Percentiles rank a stretch among this genome's conserved stretches.
phyloP scores from a whole-genome alignment of 1,139 yeast species.

The Candida smagusa region DNA sequence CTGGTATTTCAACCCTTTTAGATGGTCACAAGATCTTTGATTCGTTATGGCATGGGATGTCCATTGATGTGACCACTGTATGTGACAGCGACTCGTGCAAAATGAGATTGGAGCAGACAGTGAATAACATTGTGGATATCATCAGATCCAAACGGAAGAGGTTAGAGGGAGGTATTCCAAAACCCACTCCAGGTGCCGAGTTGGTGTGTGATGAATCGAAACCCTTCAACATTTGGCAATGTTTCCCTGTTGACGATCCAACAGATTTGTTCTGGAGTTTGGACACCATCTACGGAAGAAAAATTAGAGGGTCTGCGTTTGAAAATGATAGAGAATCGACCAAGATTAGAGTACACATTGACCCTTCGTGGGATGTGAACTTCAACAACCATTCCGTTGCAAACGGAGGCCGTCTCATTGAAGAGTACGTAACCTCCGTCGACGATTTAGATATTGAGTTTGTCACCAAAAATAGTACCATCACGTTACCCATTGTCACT shows the following conservation, averaged over 20 bases:
- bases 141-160: conserved; percentile 60
- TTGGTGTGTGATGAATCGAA: conserved; percentile 72
- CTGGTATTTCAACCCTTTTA: conserved; percentile 80
- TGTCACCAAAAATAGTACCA: conserved; percentile 31
- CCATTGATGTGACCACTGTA: conserved; percentile 72
- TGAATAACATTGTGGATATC: conserved; percentile 73
- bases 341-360: conserved; percentile 43
- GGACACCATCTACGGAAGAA: conserved; percentile 66
- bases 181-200: conserved; percentile 65
- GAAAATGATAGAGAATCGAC: conserved; percentile 33
- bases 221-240: conserved; percentile 55
- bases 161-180: conserved; percentile 69
- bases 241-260: conserved; percentile 71
- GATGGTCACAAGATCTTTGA: conserved; percentile 97
- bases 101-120: conserved; percentile 62
- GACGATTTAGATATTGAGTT: conserved; percentile 37
- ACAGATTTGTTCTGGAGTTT: conserved; percentile 53
- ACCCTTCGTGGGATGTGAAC: conserved; percentile 48
- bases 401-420: conserved; percentile 6
- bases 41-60: conserved; percentile 92
- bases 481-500: conserved; percentile 28
- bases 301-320: conserved; percentile 63
- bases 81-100: conserved; percentile 44
- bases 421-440: conserved; percentile 29
- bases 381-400: conserved; percentile 17